Conservation (phyloP, 2,329 filamentous ascomycete species). For the Hymenoscyphus linearis region DNA sequence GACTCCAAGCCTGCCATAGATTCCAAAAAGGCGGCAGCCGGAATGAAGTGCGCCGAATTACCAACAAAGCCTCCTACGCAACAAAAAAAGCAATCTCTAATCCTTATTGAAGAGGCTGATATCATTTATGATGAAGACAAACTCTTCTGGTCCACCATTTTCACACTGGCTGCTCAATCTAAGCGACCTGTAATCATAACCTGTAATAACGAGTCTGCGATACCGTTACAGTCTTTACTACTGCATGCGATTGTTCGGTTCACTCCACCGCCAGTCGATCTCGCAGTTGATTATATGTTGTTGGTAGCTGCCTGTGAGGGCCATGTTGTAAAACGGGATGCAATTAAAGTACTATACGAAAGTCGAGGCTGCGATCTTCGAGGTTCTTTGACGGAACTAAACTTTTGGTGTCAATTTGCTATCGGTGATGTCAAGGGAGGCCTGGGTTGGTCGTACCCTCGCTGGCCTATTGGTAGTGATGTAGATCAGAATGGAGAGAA, state of each 20-base stretch:
- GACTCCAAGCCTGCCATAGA: constrained; percentile 22
- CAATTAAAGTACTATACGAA: constrained; percentile 65
- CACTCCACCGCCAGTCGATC: constrained; percentile 55
- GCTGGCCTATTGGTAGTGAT: constrained; percentile 69
- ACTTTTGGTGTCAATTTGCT: constrained; percentile 96
- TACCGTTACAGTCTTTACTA: constrained; percentile 70
- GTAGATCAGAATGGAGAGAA: constrained; percentile 60
- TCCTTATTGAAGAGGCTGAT: constrained; percentile 90
- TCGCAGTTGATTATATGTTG: constrained; percentile 75
- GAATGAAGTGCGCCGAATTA: constrained; percentile 2
- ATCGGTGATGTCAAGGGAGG: constrained; percentile 86
- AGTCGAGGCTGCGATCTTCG: constrained; percentile 69
- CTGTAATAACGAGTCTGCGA: constrained; percentile 83
- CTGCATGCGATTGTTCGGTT: constrained; percentile 83
- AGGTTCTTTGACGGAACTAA: constrained; percentile 74
- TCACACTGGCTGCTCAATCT: constrained; percentile 72
- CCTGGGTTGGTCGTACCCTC: constrained; percentile 80
- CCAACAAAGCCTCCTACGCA: constrained; percentile 19
- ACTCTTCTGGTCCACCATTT: constrained; percentile 84
- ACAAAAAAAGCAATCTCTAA: constrained; percentile 84
- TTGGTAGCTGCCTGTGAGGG: constrained; percentile 84
- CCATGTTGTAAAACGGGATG: constrained; percentile 64
- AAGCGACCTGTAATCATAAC: constrained; percentile 93
- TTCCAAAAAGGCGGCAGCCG: constrained; percentile 20
- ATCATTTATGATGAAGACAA: constrained; percentile 93